Conservation (phyloP, 768 basidiomycete genomes). For the Solioccasus polychromus region DNA sequence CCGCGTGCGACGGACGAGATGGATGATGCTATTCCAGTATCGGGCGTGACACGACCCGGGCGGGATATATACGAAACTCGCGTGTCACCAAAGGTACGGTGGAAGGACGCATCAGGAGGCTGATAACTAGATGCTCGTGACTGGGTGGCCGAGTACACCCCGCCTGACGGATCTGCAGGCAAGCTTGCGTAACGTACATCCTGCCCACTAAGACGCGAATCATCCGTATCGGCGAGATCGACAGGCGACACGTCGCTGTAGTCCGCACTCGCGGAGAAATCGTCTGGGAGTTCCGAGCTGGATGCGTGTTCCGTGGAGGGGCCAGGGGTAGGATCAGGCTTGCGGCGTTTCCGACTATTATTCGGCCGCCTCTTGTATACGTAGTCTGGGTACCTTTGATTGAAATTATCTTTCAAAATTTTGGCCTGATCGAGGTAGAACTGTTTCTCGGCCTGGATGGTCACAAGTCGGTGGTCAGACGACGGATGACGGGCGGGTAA, state of each 20-base stretch:
- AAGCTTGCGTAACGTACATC: slow-evolving; percentile 23
- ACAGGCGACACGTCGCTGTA: slow-evolving; percentile 41
- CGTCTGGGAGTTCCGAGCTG: slow-evolving; percentile 33
- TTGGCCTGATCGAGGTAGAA: slow-evolving; percentile 88
- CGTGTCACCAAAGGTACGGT: slow-evolving; percentile 26
- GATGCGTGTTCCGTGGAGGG: slow-evolving; percentile 30
- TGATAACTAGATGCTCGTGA: slow-evolving; percentile 25
- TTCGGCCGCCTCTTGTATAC: slow-evolving; percentile 87
- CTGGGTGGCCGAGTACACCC: slow-evolving; percentile 11
- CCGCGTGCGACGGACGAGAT: slow-evolving; percentile 24
- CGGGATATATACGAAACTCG: slow-evolving; percentile 27
- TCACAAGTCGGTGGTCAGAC: slow-evolving; percentile 14
- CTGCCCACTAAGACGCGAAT: slow-evolving; percentile 12
- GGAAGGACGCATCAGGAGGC: slow-evolving; percentile 21
- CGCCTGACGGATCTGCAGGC: slow-evolving; percentile 19
- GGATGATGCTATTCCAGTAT: slow-evolving; percentile 17
- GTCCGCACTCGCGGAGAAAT: slow-evolving; percentile 24
- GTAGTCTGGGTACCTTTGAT: slow-evolving; percentile 83
- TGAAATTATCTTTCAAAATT: slow-evolving; percentile 81
- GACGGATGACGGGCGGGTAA: slow-evolving; percentile 1
- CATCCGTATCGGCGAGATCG: slow-evolving; percentile 29
- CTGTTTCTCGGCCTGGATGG: slow-evolving; percentile 68
- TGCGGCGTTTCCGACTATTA: slow-evolving; percentile 71
- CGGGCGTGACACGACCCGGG: slow-evolving; percentile 26
- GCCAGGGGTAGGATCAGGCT: slow-evolving; percentile 33